Conservation (phyloP, 2,329 filamentous ascomycete genomes). For the Fonsecaea erecta region DNA sequence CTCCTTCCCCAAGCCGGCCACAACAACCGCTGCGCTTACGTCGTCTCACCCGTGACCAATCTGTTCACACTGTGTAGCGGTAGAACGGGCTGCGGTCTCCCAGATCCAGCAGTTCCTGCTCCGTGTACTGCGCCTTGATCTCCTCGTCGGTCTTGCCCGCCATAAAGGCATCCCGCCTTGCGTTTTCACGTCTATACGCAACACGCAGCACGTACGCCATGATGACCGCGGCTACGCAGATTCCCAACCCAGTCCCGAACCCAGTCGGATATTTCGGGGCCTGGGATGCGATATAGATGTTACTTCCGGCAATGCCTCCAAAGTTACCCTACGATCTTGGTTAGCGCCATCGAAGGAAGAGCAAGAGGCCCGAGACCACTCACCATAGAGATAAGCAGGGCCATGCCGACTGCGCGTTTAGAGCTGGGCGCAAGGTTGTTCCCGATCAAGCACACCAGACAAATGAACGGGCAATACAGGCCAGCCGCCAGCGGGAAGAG, state of each 20-base stretch:
- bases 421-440: constrained; percentile 74
- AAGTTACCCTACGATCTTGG: constrained; percentile 58
- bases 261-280: constrained; percentile 45
- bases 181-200: constrained; percentile 40
- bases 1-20: not conserved
- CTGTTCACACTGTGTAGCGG: constrained; percentile 40
- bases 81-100: constrained; percentile 44
- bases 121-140: constrained; percentile 36
- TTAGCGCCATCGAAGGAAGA: not conserved
- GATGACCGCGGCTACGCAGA: constrained; percentile 42
- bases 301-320: constrained; percentile 53
- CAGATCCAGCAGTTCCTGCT: constrained; percentile 39
- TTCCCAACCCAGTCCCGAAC: constrained; percentile 45
- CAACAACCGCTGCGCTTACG: no score
- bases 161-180: constrained; percentile 35
- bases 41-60: no score
- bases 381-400: constrained; percentile 62
- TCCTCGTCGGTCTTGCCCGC: constrained; percentile 34
- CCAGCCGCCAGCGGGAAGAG: constrained; percentile 60
- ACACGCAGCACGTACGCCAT: constrained; percentile 41
- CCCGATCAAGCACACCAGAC: constrained; percentile 69
- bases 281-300: constrained; percentile 47
- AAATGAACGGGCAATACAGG: constrained; percentile 64
- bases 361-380: not conserved
- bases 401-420: constrained; percentile 70